These are phyloP conservation scores for Citeromyces hawaiiensis DNA, from an alignment of 1,139 yeast species.

Conservation along the genomic window DNA sequence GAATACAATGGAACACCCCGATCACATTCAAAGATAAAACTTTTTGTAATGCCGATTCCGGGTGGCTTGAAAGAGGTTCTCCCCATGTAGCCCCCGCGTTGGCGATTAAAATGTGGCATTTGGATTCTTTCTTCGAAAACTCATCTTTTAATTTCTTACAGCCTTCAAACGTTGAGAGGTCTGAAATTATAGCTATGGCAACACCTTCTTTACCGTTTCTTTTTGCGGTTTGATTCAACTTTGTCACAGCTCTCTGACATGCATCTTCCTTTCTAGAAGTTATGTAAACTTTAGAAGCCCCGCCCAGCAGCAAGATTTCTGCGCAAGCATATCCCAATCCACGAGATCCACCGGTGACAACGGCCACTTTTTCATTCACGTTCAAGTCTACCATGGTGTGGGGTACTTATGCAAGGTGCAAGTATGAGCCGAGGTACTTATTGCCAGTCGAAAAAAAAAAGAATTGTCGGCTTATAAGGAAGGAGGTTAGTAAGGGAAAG, in stretches of 20 bases:
- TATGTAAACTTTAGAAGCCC: conserved; percentile 50
- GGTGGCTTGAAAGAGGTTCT: conserved; percentile 46
- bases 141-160: conserved; percentile 30
- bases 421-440: too few relatives aligned
- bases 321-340: conserved; percentile 66
- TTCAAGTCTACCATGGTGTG: conserved; percentile 12
- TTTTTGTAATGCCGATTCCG: conserved; percentile 49
- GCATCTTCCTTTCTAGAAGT: conserved; percentile 57
- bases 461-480: too few relatives aligned
- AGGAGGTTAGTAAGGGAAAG: too few relatives aligned
- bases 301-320: conserved; percentile 48
- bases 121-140: conserved; percentile 25
- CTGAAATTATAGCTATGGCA: conserved; percentile 47
- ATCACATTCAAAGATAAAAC: conserved; percentile 52
- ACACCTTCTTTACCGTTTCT: conserved; percentile 27
- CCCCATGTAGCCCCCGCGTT: conserved; percentile 85
- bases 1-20: conserved; percentile 62
- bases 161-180: conserved; percentile 39
- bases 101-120: conserved; percentile 54
- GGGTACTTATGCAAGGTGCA: neutral
- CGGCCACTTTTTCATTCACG: conserved; percentile 54
- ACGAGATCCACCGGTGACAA: conserved; percentile 71
- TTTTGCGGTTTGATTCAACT: conserved; percentile 32
- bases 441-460: too few relatives aligned
- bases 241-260: conserved; percentile 42